Percentiles rank a stretch among this genome's conserved stretches.
These are phyloP conservation scores for Talaromyces funiculosus DNA, from an alignment of 2,329 filamentous ascomycete genomes.

Conservation along the genomic window DNA sequence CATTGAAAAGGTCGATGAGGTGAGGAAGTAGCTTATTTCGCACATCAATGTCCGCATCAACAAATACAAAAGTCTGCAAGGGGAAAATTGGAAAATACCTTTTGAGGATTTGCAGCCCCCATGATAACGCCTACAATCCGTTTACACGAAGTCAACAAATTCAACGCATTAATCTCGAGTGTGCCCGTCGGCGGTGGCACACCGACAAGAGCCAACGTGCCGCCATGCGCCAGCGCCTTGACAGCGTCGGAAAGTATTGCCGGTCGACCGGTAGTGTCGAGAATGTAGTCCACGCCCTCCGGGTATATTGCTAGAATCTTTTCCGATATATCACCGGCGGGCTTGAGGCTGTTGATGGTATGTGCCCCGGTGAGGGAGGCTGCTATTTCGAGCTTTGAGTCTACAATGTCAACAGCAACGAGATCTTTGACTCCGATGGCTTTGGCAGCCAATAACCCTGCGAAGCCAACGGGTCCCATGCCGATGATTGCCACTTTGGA, in stretches of 20 bases:
- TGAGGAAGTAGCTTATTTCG: neutral
- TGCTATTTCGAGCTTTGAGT: conserved; percentile 1
- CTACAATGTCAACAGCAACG: neutral
- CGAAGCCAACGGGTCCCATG: neutral
- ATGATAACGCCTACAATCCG: neutral
- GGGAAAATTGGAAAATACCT: neutral
- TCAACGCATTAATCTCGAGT: neutral
- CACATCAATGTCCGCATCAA: too few species aligned
- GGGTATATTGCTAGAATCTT: neutral
- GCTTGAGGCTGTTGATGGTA: neutral
- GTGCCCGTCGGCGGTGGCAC: neutral
- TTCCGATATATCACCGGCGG: neutral
- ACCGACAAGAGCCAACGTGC: neutral
- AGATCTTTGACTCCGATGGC: neutral
- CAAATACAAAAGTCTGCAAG: too few species aligned
- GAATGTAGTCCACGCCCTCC: neutral
- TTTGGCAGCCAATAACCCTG: neutral
- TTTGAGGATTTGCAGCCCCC: neutral
- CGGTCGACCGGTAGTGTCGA: neutral
- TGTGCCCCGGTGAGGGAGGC: neutral
- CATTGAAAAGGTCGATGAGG: neutral
- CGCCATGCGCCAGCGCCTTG: neutral
- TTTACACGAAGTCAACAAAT: conserved; percentile 1
- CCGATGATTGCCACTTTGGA: neutral
- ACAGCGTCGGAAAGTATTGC: neutral